Conservation (phyloP, 345 rosid species). For the Limnanthes douglasii region DNA sequence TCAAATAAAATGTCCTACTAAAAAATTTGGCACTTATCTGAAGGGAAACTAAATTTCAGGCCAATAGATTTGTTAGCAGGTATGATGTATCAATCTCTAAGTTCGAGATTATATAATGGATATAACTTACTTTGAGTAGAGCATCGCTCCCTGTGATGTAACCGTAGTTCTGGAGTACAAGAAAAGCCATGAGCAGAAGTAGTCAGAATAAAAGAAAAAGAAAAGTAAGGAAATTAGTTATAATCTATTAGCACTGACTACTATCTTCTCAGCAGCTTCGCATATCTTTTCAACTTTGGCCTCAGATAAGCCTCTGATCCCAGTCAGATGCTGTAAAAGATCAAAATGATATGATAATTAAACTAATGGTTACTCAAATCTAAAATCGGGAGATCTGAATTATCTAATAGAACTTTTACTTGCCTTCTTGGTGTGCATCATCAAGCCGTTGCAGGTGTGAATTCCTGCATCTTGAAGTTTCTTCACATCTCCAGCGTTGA, state of each 20-base stretch:
- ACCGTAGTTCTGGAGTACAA: constrained; percentile 50
- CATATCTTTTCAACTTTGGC: constrained; percentile 95
- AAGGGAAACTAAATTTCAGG: neutral
- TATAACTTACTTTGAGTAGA: constrained; percentile 50
- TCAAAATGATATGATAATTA: neutral
- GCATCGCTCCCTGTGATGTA: constrained; percentile 90
- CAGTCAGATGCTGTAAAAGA: constrained; percentile 55
- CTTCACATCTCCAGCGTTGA: constrained; percentile 86
- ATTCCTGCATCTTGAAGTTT: constrained; percentile 95
- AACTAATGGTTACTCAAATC: neutral
- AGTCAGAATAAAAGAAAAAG: neutral
- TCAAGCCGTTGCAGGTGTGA: constrained; percentile 88
- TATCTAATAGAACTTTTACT: neutral
- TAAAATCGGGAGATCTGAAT: neutral
- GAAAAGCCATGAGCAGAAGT: neutral
- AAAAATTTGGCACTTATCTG: neutral
- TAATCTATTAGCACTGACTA: constrained; percentile 32
- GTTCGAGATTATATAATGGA: neutral
- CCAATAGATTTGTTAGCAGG: neutral
- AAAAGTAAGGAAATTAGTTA: constrained; percentile 3
- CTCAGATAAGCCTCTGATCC: constrained; percentile 92
- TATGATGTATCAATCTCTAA: constrained; percentile 1
- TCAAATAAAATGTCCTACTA: neutral
- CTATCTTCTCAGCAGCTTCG: constrained; percentile 94
- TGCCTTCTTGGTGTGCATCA: constrained; percentile 98